Evolutionary conservation across 176 grass and related monocot genomes (phyloP).

Genomic region (Paspalum vaginatum): DNA sequence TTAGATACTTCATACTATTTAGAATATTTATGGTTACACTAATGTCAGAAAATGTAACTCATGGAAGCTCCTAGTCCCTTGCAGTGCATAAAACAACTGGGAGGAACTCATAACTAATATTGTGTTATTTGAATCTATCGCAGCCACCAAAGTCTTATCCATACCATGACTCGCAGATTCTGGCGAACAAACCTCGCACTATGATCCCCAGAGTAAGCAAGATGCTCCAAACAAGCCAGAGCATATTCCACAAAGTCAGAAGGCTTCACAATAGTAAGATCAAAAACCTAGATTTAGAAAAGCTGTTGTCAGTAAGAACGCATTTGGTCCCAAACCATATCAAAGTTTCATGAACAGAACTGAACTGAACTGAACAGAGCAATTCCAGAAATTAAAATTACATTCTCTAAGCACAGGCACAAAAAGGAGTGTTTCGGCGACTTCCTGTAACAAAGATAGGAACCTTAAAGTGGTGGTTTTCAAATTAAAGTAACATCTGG

Average conservation of each 20-base stretch:
- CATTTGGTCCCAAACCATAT: slow-evolving; percentile 28
- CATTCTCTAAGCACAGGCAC: slow-evolving; percentile 10
- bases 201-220: slow-evolving; percentile 68
- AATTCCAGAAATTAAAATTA: background rate
- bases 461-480: slow-evolving; percentile 5
- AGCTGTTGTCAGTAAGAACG: slow-evolving; percentile 32
- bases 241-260: slow-evolving; percentile 84
- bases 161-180: slow-evolving; percentile 90
- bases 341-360: slow-evolving; percentile 31
- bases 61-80: slow-evolving; percentile 4
- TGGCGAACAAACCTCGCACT: slow-evolving; percentile 62
- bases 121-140: slow-evolving; percentile 2
- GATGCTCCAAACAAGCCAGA: slow-evolving; percentile 76
- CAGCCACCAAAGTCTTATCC: slow-evolving; percentile 32
- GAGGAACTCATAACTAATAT: slow-evolving; percentile 3
- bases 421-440: slow-evolving; percentile 2
- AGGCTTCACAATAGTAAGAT: slow-evolving; percentile 78
- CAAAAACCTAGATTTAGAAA: slow-evolving; percentile 72
- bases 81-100: slow-evolving; percentile 14
- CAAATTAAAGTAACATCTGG: slow-evolving; percentile 15
- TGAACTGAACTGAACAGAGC: slow-evolving; percentile 25
- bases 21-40: slow-evolving; percentile 12
- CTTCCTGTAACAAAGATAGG: slow-evolving; percentile 6
- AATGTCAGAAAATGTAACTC: slow-evolving; percentile 21
- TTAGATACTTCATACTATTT: slow-evolving; percentile 5